These are phyloP conservation scores for Cardamine chenopodiifolia DNA, from an alignment of 345 rosid genomes.

Conservation along the genomic window DNA sequence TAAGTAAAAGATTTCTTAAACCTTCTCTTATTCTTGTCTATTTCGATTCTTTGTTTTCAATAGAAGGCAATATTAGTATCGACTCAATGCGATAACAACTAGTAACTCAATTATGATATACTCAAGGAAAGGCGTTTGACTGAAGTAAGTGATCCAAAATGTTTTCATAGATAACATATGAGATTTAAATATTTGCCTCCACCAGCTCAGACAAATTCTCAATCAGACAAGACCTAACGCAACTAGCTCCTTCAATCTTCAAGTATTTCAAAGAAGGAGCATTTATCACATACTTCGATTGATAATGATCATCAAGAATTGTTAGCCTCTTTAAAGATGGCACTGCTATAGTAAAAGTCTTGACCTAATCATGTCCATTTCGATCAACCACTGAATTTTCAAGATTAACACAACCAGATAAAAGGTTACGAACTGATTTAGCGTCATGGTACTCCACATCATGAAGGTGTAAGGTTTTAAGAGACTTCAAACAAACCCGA, in stretches of 20 bases:
- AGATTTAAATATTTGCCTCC: constrained; percentile 1
- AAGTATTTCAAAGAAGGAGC: constrained; percentile 15
- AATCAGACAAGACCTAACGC: neutral
- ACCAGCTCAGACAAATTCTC: neutral
- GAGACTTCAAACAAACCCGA: neutral
- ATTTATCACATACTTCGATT: neutral
- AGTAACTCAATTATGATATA: neutral
- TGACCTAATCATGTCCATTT: neutral
- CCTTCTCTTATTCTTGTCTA: no score
- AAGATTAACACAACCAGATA: neutral
- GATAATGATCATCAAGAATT: neutral
- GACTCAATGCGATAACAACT: neutral
- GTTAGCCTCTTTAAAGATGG: constrained; percentile 1
- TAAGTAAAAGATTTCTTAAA: no score
- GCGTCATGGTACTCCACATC: neutral
- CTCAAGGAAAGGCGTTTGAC: constrained; percentile 15
- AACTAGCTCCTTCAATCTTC: neutral
- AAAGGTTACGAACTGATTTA: neutral
- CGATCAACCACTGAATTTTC: neutral
- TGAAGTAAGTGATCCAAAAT: neutral
- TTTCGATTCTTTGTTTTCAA: no score
- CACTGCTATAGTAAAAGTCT: neutral
- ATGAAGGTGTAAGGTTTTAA: neutral
- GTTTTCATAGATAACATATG: neutral
- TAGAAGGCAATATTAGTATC: neutral